Evolutionary conservation across 495 filamentous ascomycete species (phyloP), one percentile per base, ranked within the genome.

Genomic region (Tuber indicum): DNA sequence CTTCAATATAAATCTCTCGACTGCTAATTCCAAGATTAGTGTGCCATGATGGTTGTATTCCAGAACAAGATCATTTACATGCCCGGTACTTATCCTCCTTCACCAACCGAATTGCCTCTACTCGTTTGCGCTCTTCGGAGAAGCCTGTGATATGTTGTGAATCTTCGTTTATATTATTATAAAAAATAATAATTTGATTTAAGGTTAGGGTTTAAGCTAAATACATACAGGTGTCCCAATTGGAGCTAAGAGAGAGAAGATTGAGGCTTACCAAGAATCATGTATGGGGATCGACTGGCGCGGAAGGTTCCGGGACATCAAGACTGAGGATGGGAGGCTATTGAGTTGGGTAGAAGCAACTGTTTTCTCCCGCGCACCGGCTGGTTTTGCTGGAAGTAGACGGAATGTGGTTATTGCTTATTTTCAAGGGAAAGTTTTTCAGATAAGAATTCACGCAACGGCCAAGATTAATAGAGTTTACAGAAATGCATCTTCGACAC

Each of bases 51-150:
- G 85, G 86, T 95, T 32, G 78, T 91, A 8, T 91, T 95, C 82
- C 93, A 94, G 84, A 92, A 94, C 81, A 92, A 93, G 77, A 93
- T 96, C 76, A 90, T 95, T 71, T 94, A 94, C 84, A 92, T 94
- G 85, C 91, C 92, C 0, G 90, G 89, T 81, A 46, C 16, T 14
- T 17, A 46, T 46, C 26, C 70, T 19, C 32, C 23, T 45, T 58
- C 66, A 39, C 14, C 19, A 39, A 41, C 42, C 2, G 42, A 42
- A 36, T 49, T n/a, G 32, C n/a, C 41, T 41, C 17, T 21, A 14
- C 19, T 46, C 14, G 58, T 36, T 14, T 19, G 6, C 26, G 4
- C 16, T 62, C 10, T 66, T 17, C 58, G 4, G 58, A 16, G 26
- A 17, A 14, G 7, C 14, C 52, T 14, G 4, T 2, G 39, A 41